A percentile compares a stretch with the other conserved stretches of the same genome.
Evolutionary conservation across 176 grass and related monocot genomes (phyloP).

Genomic region (Puccinellia tenuiflora): DNA sequence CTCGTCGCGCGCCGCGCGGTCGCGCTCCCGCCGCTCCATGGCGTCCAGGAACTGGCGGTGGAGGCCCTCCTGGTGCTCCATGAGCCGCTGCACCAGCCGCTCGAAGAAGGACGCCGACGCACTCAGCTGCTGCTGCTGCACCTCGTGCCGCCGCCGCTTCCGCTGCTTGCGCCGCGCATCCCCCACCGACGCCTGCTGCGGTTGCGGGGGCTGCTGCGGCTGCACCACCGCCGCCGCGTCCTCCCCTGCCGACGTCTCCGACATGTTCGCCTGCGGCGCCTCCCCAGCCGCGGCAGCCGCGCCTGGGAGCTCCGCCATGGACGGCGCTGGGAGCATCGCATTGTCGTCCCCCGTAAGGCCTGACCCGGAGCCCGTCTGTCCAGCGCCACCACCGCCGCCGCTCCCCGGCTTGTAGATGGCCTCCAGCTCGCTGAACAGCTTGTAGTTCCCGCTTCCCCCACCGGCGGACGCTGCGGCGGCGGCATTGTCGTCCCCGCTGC

Average conservation of each 20-base stretch:
- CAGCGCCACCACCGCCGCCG: conserved; percentile 23
- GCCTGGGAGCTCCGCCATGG: conserved; percentile 29
- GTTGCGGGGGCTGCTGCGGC: neutral
- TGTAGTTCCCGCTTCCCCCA: conserved; percentile 54
- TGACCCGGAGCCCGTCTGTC: conserved; percentile 79
- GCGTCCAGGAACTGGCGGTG: conserved; percentile 83
- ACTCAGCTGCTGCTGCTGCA: conserved; percentile 70
- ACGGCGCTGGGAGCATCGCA: conserved; percentile 31
- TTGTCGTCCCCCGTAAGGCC: conserved; percentile 84
- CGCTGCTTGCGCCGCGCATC: conserved; percentile 52
- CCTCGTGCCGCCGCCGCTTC: conserved; percentile 46
- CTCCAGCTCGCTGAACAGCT: conserved; percentile 96
- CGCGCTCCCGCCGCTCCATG: conserved; percentile 84
- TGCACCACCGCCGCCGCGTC: conserved; percentile 51
- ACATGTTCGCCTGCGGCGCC: conserved; percentile 15
- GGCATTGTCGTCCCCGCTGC: conserved; percentile 26
- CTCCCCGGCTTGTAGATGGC: conserved; percentile 94
- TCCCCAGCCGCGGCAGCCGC: neutral
- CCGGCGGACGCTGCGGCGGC: neutral
- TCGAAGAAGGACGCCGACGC: conserved; percentile 86
- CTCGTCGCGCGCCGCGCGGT: conserved; percentile 70
- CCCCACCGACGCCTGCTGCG: neutral
- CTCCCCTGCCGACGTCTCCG: conserved; percentile 75
- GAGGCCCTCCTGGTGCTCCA: conserved; percentile 95
- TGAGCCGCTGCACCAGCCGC: conserved; percentile 69